Base-by-base conservation (phyloP, 192 early-diverging fungal species). In the Spizellomyces punctatus region DNA sequence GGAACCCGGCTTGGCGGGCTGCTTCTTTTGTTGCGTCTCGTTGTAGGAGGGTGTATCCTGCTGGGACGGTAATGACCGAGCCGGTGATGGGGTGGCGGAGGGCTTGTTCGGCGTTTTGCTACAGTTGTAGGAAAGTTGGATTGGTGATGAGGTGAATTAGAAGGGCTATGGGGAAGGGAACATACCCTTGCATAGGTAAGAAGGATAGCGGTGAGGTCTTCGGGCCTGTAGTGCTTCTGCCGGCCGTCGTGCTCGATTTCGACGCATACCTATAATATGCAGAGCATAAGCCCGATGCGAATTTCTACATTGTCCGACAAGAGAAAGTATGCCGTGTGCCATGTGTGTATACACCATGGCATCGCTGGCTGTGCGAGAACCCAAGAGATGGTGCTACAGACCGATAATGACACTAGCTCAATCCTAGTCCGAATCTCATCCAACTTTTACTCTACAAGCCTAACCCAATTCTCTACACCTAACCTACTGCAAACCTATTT, bases 151-250 rank as follows among this genome's bases (percentile, higher is more conserved):
- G 22, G 22, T 56, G n/a, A 56, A 22, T 6, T 56, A 19, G 54
- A 56, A 7, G 7, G 4, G 6, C 14, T 3, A 22, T 56, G 22
- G 54, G 54, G 54, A 56, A 56, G 54, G n/a, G 22, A 7, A 6
- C 54, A 19, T 7, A 56, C 54, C 54, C 22, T 56, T n/a, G n/a
- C 54, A 7, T 56, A 56, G 6, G 54, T 19, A n/a, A 56, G 54
- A 22, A 56, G 54, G n/a, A 56, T 56, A n/a, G 54, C 54, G n/a
- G 54, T 56, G 54, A 56, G 54, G 54, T 56, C 54, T 7, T 56
- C 54, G n/a, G 54, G 54, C n/a, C 54, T n/a, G 22, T 56, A 56
- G n/a, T n/a, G 22, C 7, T 56, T 56, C 7, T n/a, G 54, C 6
- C 22, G 54, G n/a, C 54, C 54, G 22, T 56, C 54, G 7, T 56